Conservation (phyloP, 1,284 basidiomycete genomes). For the Cystobasidium sp. region DNA sequence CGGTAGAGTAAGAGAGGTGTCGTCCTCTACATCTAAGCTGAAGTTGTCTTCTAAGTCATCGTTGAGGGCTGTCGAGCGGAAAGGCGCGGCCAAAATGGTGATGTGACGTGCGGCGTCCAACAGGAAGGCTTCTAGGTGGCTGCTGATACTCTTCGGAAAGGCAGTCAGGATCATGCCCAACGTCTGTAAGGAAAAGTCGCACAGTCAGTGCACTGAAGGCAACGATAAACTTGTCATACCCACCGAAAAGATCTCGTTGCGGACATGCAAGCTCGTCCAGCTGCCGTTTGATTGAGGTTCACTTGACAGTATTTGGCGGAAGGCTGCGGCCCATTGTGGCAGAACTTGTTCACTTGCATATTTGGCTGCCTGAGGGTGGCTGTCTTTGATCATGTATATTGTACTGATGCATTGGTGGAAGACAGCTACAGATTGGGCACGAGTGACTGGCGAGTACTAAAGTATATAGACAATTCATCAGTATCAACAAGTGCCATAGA, state of each 20-base stretch:
- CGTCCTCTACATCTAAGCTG: slow-evolving; percentile 32
- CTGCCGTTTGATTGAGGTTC: slow-evolving; percentile 28
- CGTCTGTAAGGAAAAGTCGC: slow-evolving; percentile 56
- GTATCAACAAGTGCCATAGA: not conserved
- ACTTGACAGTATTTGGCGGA: slow-evolving; percentile 72
- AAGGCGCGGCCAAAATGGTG: slow-evolving; percentile 19
- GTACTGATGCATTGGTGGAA: slow-evolving; percentile 89
- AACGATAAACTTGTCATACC: slow-evolving; percentile 45
- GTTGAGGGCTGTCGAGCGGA: slow-evolving; percentile 35
- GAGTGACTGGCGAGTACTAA: slow-evolving; percentile 79
- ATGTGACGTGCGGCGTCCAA: slow-evolving; percentile 27
- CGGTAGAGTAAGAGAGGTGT: slow-evolving; percentile 22
- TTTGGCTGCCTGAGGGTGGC: slow-evolving; percentile 82
- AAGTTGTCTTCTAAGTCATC: slow-evolving; percentile 33
- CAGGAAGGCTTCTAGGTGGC: slow-evolving; percentile 15
- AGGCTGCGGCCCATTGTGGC: slow-evolving; percentile 85
- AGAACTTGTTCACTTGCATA: slow-evolving; percentile 79
- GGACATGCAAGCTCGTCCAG: slow-evolving; percentile 46
- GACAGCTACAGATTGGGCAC: slow-evolving; percentile 81
- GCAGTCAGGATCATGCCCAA: slow-evolving; percentile 73
- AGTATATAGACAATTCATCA: not conserved
- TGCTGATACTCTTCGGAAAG: slow-evolving; percentile 61
- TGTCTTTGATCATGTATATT: slow-evolving; percentile 91
- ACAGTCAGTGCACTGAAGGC: not conserved
- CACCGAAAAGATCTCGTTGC: slow-evolving; percentile 79